These are phyloP conservation scores for Dipodascus albidus DNA, from an alignment of 805 yeast genomes.

Conservation along the genomic window DNA sequence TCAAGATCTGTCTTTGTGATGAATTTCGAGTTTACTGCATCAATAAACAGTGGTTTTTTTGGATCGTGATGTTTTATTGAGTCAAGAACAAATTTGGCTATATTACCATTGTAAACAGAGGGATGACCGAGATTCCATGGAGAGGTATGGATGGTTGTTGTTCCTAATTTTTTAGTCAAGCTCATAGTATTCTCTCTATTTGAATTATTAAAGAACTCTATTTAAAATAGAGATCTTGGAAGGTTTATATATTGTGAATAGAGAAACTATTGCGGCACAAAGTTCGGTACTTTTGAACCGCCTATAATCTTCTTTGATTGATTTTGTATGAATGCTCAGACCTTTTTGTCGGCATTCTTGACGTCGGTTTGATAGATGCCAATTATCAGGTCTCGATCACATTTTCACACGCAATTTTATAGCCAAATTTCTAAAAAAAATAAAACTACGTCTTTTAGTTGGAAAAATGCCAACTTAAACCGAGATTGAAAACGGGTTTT, in stretches of 20 bases:
- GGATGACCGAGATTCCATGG: background rate
- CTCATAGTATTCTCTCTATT: background rate
- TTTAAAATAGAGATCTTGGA: background rate
- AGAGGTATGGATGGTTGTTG: background rate
- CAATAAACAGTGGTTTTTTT: slow-evolving; percentile 10
- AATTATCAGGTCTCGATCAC: background rate
- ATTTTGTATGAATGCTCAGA: background rate
- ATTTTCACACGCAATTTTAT: background rate
- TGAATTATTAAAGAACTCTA: background rate
- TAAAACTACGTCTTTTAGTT: no score
- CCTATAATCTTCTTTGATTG: background rate
- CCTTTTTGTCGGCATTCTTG: background rate
- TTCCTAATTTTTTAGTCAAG: background rate
- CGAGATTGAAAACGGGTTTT: no score
- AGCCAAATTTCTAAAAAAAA: no score
- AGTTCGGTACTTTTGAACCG: background rate
- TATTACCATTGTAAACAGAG: background rate
- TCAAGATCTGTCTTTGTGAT: slow-evolving; percentile 9
- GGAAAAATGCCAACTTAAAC: no score
- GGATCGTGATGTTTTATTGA: background rate
- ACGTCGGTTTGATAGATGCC: no score
- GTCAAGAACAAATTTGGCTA: background rate
- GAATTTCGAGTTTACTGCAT: slow-evolving; percentile 14
- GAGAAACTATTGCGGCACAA: no score
- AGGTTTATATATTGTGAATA: background rate